These are phyloP conservation scores for Puccinia sorghi DNA, from an alignment of 1,284 basidiomycete genomes.

Conservation along the genomic window DNA sequence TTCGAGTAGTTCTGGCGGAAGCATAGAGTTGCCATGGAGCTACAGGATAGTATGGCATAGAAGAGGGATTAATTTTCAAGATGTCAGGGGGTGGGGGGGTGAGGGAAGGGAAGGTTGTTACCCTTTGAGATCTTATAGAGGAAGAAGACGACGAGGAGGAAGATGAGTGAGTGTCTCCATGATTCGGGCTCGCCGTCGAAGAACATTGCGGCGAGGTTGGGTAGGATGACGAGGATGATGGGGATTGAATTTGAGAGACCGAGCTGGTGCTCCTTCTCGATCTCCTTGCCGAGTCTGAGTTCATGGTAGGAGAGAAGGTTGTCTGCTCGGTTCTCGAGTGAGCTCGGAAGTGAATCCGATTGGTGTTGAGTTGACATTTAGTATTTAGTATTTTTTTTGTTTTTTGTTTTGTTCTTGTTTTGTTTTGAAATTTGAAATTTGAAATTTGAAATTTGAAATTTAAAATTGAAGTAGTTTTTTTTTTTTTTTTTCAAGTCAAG, in stretches of 20 bases:
- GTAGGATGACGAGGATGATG: slow-evolving; percentile 28
- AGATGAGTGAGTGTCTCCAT: slow-evolving; percentile 30
- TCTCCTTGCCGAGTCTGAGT: neutral
- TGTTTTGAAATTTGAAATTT: too few relatives aligned
- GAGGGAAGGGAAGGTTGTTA: too few relatives aligned
- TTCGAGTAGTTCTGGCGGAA: slow-evolving; percentile 26
- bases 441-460: too few relatives aligned
- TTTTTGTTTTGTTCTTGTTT: too few relatives aligned
- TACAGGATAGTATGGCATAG: neutral
- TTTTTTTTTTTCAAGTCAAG: too few relatives aligned
- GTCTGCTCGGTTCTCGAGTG: too few relatives aligned
- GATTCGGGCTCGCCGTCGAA: slow-evolving; percentile 30
- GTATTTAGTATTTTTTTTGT: too few relatives aligned
- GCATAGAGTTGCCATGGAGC: slow-evolving; percentile 37
- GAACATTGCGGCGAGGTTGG: slow-evolving; percentile 22
- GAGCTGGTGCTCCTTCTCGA: slow-evolving; percentile 15
- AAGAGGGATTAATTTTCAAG: too few relatives aligned
- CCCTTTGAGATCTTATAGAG: slow-evolving; percentile 33
- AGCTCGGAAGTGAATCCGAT: too few relatives aligned
- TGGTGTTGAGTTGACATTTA: too few relatives aligned
- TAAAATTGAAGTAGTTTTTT: too few relatives aligned
- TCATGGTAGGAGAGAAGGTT: neutral
- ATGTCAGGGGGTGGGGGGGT: too few relatives aligned
- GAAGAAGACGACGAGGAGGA: slow-evolving; percentile 37
- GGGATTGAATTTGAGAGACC: slow-evolving; percentile 30